phyloP scores from a whole-genome alignment of 1,139 yeast genomes.

The Arxiozyma heterogenica region DNA sequence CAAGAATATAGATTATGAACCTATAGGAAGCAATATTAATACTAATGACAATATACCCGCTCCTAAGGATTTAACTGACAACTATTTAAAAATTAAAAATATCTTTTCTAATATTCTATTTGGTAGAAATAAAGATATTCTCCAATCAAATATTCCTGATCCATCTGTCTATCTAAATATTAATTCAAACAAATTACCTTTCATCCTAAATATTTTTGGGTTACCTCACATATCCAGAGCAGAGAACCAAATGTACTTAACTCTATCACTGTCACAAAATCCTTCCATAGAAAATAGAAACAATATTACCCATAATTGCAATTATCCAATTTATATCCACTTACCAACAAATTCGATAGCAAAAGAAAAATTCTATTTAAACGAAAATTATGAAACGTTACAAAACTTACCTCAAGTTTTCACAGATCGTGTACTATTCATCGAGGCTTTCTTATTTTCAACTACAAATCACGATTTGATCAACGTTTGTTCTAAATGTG shows the following conservation, averaged over 20 bases:
- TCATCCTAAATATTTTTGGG: slow-evolving; percentile 47
- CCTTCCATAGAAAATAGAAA: slow-evolving; percentile 27
- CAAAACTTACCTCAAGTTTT: slow-evolving; percentile 37
- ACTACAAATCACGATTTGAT: slow-evolving; percentile 40
- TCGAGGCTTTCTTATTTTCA: slow-evolving; percentile 62
- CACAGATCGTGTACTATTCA: slow-evolving; percentile 44
- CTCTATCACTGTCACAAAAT: slow-evolving; percentile 61
- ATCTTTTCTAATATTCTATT: background rate
- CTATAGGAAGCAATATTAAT: background rate
- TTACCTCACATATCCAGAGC: slow-evolving; percentile 80
- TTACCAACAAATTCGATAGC: slow-evolving; percentile 82
- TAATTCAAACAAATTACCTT: slow-evolving; percentile 42
- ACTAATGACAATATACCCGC: background rate
- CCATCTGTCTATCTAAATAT: slow-evolving; percentile 13
- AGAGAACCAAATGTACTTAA: slow-evolving; percentile 85
- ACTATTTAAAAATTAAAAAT: slow-evolving; percentile 1
- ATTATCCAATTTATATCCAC: slow-evolving; percentile 65
- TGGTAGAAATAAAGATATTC: slow-evolving; percentile 1
- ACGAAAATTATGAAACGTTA: slow-evolving; percentile 37
- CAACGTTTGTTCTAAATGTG: slow-evolving; percentile 76
- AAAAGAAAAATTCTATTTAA: slow-evolving; percentile 69
- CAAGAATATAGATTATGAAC: no score
- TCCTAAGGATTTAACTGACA: background rate
- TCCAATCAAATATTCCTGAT: background rate
- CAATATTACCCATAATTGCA: slow-evolving; percentile 32